Percentiles rank a stretch among this genome's conserved stretches.
Evolutionary conservation across 768 basidiomycete species (phyloP).

Genomic region (Trametes cubensis): DNA sequence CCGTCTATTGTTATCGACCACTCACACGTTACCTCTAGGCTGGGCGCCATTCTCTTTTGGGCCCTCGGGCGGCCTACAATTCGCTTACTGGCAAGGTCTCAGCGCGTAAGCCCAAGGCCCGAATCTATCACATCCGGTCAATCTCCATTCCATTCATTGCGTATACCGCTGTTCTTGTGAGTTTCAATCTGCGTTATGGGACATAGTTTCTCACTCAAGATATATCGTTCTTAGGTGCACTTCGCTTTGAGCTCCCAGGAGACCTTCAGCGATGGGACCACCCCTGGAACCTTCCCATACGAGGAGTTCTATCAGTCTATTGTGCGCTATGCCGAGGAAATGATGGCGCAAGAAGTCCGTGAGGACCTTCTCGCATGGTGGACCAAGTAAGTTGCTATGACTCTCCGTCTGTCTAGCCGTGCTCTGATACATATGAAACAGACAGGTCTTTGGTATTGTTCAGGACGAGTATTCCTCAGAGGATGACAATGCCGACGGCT

Average conservation of each 20-base stretch:
- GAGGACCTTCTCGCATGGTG: background rate
- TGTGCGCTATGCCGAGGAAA: background rate
- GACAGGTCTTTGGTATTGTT: background rate
- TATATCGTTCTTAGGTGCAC: background rate
- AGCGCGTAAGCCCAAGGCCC: background rate
- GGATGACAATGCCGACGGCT: background rate
- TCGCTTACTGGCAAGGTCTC: background rate
- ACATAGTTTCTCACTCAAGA: background rate
- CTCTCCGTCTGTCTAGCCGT: background rate
- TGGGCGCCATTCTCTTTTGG: background rate
- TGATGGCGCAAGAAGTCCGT: background rate
- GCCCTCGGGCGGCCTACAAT: background rate
- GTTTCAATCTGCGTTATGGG: background rate
- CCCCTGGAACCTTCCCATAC: background rate
- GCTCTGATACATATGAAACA: background rate
- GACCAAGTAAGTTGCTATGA: background rate
- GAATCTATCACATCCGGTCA: background rate
- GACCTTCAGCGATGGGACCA: background rate
- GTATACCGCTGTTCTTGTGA: background rate
- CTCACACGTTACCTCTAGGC: background rate
- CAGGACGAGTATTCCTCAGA: background rate
- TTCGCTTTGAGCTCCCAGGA: slow-evolving; percentile 1
- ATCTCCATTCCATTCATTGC: background rate
- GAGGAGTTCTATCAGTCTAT: slow-evolving; percentile 1
- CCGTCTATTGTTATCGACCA: no score